Base-by-base conservation (phyloP, 306 rosid genomes). In the Cucurbita maxima region DNA sequence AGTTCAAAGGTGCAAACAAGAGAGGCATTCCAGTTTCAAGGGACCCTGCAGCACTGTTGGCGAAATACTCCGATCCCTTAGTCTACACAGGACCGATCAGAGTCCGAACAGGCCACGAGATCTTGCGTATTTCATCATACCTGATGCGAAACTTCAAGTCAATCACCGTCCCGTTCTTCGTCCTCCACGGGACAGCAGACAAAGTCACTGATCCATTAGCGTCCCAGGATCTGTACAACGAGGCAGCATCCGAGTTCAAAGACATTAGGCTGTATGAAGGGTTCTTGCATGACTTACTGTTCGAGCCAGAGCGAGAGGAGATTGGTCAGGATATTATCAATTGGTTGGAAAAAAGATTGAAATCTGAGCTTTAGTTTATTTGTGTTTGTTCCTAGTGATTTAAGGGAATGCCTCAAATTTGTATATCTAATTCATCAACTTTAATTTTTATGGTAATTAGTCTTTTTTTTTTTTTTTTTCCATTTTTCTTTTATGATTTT, bases 1-100 rank as follows among this genome's bases (percentile, higher is more conserved):
- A 95, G 84, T 88, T 95, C 37, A 95, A 95, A 81, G 99, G 99
- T 60, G 97, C 99, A 41, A 91, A 95, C 89, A 95, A 89, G 78
- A 84, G 93, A 87, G 99, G 99, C 60, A 95, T 95, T 82, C 99
- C 99, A 51, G 99, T 95, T 78, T 84, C 99, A 0, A 86, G 99
- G 76, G 99, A 95, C 81, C 97, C 97, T 22, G 97, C 92, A 34
- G 97, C 97, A 34, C 61, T 95, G 77, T 50, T 88, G 79, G 97
- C 97, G 0, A 95, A 95, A 84, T 95, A 91, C 76, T 88, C 99
- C 0, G 99, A 95, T 82, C 99, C 99, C 67, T 78, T 91, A 78
- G 99, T 95, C 51, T 95, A 95, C 83, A 95, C 99, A 0, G 99
- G 99, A 47, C 97, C 97, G 18, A 91, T 95, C 44, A 88, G 99